phyloP scores from a whole-genome alignment of 2,329 filamentous ascomycete genomes.

The Arthrobotrys conoides region DNA sequence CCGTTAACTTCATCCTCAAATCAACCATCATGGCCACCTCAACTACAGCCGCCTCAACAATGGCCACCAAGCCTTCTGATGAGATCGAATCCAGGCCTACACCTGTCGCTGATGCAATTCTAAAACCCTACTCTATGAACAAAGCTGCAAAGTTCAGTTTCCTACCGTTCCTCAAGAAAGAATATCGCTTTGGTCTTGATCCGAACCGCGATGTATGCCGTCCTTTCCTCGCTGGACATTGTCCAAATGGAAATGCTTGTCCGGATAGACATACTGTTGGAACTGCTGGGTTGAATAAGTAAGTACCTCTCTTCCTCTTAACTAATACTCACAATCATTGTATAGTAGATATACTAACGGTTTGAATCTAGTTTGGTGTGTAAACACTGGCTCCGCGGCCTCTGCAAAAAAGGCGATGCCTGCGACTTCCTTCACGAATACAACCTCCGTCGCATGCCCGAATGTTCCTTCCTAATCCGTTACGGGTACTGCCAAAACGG shows the following conservation, averaged over 20 bases:
- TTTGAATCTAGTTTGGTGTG: conserved; percentile 77
- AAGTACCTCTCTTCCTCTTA: conserved; percentile 51
- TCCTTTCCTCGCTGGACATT: conserved; percentile 86
- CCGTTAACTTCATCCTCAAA: not conserved
- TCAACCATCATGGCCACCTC: conserved; percentile 19
- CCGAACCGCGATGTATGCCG: conserved; percentile 85
- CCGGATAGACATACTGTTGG: conserved; percentile 80
- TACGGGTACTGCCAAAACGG: conserved; percentile 97
- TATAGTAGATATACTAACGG: not conserved
- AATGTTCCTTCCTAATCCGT: conserved; percentile 95
- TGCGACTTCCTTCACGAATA: conserved; percentile 99
- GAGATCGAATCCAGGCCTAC: conserved; percentile 20
- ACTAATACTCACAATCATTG: not conserved
- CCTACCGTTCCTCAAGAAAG: conserved; percentile 84
- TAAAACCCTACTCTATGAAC: conserved; percentile 51
- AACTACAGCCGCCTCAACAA: conserved; percentile 6
- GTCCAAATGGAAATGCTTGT: conserved; percentile 85
- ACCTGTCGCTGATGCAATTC: conserved; percentile 46
- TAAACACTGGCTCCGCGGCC: conserved; percentile 97
- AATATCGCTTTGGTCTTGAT: conserved; percentile 86
- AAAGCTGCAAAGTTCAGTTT: conserved; percentile 81
- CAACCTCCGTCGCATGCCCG: conserved; percentile 97
- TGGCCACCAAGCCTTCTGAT: not conserved
- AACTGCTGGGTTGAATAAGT: conserved; percentile 77
- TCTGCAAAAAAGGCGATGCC: conserved; percentile 96